phyloP scores from a whole-genome alignment of 352 stramenopile species.

The Phytophthora ramorum region DNA sequence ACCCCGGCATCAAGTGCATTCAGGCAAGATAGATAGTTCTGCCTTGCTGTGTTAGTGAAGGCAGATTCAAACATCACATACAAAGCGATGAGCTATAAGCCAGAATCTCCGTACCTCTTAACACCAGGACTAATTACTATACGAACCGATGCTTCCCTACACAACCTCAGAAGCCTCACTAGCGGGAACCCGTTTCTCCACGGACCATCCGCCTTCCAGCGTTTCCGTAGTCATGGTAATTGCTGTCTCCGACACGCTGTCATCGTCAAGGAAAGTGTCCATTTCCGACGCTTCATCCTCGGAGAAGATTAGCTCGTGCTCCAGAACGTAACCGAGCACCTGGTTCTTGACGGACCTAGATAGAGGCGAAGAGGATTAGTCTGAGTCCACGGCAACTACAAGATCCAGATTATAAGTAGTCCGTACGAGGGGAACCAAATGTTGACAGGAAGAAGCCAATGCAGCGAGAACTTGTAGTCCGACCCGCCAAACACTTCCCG shows the following conservation, averaged over 20 bases:
- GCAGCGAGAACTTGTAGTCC: conserved; percentile 60
- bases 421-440: conserved; percentile 89
- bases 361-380: conserved; percentile 1
- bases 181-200: conserved; percentile 77
- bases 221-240: conserved; percentile 71
- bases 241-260: conserved; percentile 38
- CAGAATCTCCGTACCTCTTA: conserved; percentile 6
- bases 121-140: conserved; percentile 32
- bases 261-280: conserved; percentile 75
- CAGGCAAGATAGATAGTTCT: not conserved
- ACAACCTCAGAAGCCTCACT: conserved; percentile 60
- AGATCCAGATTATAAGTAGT: not conserved
- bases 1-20: too few relatives aligned
- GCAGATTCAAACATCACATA: conserved; percentile 5
- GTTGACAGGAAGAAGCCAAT: conserved; percentile 87
- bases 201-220: conserved; percentile 83
- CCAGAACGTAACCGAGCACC: conserved; percentile 83
- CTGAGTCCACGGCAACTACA: not conserved
- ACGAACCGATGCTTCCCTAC: conserved; percentile 40
- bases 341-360: conserved; percentile 83
- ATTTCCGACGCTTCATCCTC: conserved; percentile 80
- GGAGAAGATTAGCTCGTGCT: conserved; percentile 69
- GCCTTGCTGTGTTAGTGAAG: not conserved
- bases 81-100: not conserved
- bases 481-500: conserved; percentile 85